Percentiles rank a stretch among this genome's conserved stretches.
These are phyloP conservation scores for Cladosporium sp. DNA, from an alignment of 2,329 filamentous ascomycete species.

Conservation along the genomic window DNA sequence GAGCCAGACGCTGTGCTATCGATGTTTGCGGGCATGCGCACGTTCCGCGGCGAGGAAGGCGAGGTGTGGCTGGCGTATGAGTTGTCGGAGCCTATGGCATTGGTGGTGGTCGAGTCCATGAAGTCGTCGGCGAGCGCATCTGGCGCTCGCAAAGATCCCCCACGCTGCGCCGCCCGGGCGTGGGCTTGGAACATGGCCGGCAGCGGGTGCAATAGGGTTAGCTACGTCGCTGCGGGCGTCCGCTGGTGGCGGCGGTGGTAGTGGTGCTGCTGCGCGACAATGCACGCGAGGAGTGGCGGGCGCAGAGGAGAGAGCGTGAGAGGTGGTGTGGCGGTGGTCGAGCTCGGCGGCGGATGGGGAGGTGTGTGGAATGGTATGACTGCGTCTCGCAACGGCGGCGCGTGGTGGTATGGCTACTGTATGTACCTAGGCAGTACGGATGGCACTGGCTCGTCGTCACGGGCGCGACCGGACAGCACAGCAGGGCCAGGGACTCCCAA, in stretches of 20 bases:
- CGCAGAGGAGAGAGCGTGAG: not conserved
- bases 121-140: conserved; percentile 23
- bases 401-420: conserved; percentile 2
- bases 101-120: conserved; percentile 17
- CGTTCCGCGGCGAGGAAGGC: conserved; percentile 32
- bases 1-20: conserved; percentile 32
- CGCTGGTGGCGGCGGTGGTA: not conserved
- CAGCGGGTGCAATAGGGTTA: conserved; percentile 4
- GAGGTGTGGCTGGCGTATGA: conserved; percentile 14
- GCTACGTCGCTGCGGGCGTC: not conserved
- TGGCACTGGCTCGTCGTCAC: conserved; percentile 9
- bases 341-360: not conserved
- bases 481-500: conserved; percentile 6
- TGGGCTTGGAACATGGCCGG: conserved; percentile 14
- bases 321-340: not conserved
- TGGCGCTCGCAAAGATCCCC: conserved; percentile 17
- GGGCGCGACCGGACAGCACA: conserved; percentile 11
- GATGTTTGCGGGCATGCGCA: conserved; percentile 26
- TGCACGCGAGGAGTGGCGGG: not conserved
- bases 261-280: conserved; percentile 8
- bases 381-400: not conserved
- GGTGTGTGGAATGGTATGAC: not conserved
- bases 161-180: conserved; percentile 18
- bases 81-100: conserved; percentile 17
- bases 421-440: conserved; percentile 1